These are phyloP conservation scores for Rhodocollybia butyracea DNA, from an alignment of 768 basidiomycete genomes.

Conservation along the genomic window DNA sequence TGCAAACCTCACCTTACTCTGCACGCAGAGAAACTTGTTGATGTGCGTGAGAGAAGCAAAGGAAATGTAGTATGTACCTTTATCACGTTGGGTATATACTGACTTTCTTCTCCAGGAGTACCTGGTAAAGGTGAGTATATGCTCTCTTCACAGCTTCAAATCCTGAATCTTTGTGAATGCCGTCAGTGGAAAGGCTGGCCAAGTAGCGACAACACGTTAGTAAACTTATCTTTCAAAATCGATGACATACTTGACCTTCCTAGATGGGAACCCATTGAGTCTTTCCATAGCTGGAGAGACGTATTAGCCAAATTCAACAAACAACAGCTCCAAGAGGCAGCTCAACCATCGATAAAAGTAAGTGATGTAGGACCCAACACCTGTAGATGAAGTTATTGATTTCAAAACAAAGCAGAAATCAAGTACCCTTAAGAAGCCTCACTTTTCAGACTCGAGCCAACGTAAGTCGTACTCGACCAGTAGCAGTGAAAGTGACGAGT, in stretches of 20 bases:
- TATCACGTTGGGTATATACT: not conserved
- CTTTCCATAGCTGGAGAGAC: not conserved
- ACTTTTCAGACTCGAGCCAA: too few relatives aligned
- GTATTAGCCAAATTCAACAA: not conserved
- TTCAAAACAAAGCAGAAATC: too few relatives aligned
- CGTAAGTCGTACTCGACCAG: too few relatives aligned
- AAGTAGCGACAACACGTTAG: not conserved
- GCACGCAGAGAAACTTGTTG: not conserved
- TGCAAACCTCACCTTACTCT: not conserved
- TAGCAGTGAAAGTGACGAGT: too few relatives aligned
- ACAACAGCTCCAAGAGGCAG: too few relatives aligned
- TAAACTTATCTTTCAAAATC: not conserved
- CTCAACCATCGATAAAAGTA: too few relatives aligned
- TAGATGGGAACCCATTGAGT: conserved; percentile 2
- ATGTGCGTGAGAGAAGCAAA: not conserved
- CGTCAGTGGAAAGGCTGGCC: conserved; percentile 6
- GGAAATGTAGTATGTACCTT: not conserved
- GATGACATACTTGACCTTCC: too few relatives aligned
- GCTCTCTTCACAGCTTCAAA: too few relatives aligned
- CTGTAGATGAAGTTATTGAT: too few relatives aligned
- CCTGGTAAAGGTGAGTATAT: not conserved
- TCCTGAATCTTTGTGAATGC: too few relatives aligned
- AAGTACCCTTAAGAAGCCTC: too few relatives aligned
- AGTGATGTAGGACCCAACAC: too few relatives aligned
- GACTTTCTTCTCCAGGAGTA: not conserved